Conservation (phyloP, 768 basidiomycete species). For the Lactarius sp. region DNA sequence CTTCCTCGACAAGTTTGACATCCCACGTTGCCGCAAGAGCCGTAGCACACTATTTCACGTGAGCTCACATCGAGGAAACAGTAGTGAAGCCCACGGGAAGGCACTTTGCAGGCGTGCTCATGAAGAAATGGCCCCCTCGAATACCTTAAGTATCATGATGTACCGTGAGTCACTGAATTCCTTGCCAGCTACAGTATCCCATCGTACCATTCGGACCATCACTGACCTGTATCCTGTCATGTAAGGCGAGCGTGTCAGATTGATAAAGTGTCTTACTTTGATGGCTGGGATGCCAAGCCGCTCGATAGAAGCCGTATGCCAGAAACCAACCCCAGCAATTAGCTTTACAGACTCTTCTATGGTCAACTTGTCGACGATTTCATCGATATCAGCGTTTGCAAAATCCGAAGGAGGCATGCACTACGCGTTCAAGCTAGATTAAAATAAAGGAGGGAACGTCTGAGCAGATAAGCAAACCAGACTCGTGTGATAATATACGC, state of each 20-base stretch:
- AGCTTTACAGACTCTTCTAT: slow-evolving; percentile 71
- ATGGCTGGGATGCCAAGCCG: slow-evolving; percentile 66
- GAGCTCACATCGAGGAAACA: neutral
- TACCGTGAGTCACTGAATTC: slow-evolving; percentile 1
- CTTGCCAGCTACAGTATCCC: neutral
- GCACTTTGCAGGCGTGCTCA: slow-evolving; percentile 76
- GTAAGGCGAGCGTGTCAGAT: neutral
- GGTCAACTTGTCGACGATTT: slow-evolving; percentile 60
- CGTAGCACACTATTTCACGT: slow-evolving; percentile 45
- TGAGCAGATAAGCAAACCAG: neutral
- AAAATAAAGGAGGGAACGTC: neutral
- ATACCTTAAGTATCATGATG: slow-evolving; percentile 33
- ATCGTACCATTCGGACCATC: slow-evolving; percentile 73
- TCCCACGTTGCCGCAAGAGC: slow-evolving; percentile 70
- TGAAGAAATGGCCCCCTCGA: slow-evolving; percentile 73
- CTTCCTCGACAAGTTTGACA: slow-evolving; percentile 53
- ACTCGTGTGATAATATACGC: neutral
- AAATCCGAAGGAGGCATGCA: slow-evolving; percentile 70
- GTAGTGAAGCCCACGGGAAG: slow-evolving; percentile 46
- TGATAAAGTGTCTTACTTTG: slow-evolving; percentile 41
- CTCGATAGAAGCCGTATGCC: slow-evolving; percentile 65
- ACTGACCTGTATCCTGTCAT: slow-evolving; percentile 45
- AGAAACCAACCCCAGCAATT: slow-evolving; percentile 70
- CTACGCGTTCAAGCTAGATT: neutral
- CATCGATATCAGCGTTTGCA: slow-evolving; percentile 54